Evolutionary conservation across 1,284 basidiomycete genomes (phyloP), one percentile per base, ranked within the genome.

Genomic region (Fomitopsis pinicola): DNA sequence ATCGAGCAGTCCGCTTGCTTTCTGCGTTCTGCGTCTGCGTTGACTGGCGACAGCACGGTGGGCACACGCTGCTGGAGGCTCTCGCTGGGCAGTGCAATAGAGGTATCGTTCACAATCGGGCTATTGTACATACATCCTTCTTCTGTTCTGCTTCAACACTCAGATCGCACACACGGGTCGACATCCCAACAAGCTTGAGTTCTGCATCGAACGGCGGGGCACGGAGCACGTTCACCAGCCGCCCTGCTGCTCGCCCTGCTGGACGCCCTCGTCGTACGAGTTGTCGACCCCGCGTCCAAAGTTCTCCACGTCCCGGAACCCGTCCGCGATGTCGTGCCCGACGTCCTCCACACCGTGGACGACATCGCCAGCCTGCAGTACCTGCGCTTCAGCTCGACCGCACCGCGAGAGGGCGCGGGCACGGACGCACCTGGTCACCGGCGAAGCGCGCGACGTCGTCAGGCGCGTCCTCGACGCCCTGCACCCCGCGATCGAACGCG

Each of bases 191-290:
- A n/a, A n/a, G n/a, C n/a, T n/a, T n/a, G n/a, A n/a, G n/a, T n/a
- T n/a, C n/a, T n/a, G 22, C 22, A 22, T 22, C 22, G 22, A 2
- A 22, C 22, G 2, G 22, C 22, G 22, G 22, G 22, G 22, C 22
- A 22, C 22, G 22, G 22, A 2, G 22, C 22, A 22, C 22, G 22
- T 22, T 22, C 22, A 22, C 22, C 22, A 22, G 22, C 52, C 52
- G n/a, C 52, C 52, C n/a, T 54, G 52, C 52, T 54, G 52, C 52
- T 54, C 52, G 52, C 52, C 52, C 35, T 54, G 52, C 35, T 40
- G 36, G 19, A 36, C 36, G 17, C 52, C 52, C 35, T 54, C 35
- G 52, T 54, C 52, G 10, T 36, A 54, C 52, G 52, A 54, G 52
- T 38, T 40, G 52, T 54, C 52, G 19, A 54, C 52, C 6, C 52